phyloP scores from a whole-genome alignment of 78 protist genomes.

The Tieghemostelium lacteum region DNA sequence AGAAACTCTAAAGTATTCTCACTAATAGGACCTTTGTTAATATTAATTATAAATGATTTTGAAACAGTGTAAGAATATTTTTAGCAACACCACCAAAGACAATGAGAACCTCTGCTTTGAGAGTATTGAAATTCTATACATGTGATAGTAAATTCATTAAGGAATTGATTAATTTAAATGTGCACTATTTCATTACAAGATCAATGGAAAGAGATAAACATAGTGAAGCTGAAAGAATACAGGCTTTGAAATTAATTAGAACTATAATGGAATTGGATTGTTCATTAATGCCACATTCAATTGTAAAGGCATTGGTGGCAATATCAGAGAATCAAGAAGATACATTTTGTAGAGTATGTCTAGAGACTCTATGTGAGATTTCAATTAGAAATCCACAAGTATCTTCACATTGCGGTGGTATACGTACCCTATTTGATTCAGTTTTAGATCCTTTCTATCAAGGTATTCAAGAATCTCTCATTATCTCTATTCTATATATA shows the following conservation, averaged over 20 bases:
- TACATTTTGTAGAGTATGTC: slow-evolving; percentile 53
- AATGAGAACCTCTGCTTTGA: slow-evolving; percentile 65
- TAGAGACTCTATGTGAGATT: slow-evolving; percentile 48
- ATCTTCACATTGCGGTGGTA: slow-evolving; percentile 70
- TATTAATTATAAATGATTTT: neutral
- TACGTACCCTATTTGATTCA: slow-evolving; percentile 41
- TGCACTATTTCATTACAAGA: slow-evolving; percentile 61
- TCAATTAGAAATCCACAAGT: slow-evolving; percentile 72
- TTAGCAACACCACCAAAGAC: slow-evolving; percentile 70
- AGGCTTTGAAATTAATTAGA: slow-evolving; percentile 59
- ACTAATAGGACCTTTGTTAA: neutral
- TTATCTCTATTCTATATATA: slow-evolving; percentile 55
- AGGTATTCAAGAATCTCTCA: slow-evolving; percentile 76
- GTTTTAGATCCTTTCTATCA: slow-evolving; percentile 72
- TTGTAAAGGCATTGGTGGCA: slow-evolving; percentile 51
- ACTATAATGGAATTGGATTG: slow-evolving; percentile 72
- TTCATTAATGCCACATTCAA: slow-evolving; percentile 49
- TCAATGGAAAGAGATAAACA: slow-evolving; percentile 71
- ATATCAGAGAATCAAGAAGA: slow-evolving; percentile 71
- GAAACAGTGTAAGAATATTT: slow-evolving; percentile 49
- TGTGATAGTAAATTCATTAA: slow-evolving; percentile 1
- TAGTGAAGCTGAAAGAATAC: slow-evolving; percentile 62
- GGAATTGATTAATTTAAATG: slow-evolving; percentile 22
- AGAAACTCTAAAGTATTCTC: neutral
- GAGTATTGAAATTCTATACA: slow-evolving; percentile 57